phyloP scores from a whole-genome alignment of 2,329 filamentous ascomycete genomes.

The Ophiostoma himal-ulmi region DNA sequence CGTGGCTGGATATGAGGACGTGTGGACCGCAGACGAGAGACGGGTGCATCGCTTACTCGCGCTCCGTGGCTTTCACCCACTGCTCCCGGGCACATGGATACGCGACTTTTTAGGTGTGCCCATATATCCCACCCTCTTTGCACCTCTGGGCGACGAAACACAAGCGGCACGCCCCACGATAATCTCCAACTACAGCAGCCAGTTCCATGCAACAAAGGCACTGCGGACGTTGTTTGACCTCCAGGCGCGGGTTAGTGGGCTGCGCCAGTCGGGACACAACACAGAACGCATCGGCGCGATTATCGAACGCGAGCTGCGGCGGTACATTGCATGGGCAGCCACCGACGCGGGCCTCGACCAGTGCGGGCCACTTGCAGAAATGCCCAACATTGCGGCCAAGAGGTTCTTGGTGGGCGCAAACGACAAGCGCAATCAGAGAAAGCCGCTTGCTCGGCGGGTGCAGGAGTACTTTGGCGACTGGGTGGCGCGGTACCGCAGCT shows the following conservation, averaged over 20 bases:
- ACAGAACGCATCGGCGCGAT: constrained; percentile 29
- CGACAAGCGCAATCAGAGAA: constrained; percentile 12
- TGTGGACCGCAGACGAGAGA: constrained; percentile 33
- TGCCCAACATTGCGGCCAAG: constrained; percentile 38
- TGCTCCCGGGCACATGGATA: constrained; percentile 33
- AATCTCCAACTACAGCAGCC: constrained; percentile 30
- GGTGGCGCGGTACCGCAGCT: constrained; percentile 24
- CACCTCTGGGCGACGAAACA: constrained; percentile 26
- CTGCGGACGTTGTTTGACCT: constrained; percentile 34
- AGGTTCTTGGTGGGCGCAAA: constrained; percentile 19
- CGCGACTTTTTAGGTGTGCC: constrained; percentile 34
- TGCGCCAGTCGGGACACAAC: constrained; percentile 31
- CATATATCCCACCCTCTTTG: constrained; percentile 33
- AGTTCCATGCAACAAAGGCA: constrained; percentile 33
- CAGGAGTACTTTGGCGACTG: constrained; percentile 25
- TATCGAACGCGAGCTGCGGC: constrained; percentile 31
- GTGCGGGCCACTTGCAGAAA: constrained; percentile 23
- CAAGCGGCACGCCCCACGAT: constrained; percentile 23
- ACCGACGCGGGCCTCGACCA: constrained; percentile 31
- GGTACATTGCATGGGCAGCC: constrained; percentile 34
- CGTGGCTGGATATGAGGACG: constrained; percentile 24
- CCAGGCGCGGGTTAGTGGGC: constrained; percentile 32
- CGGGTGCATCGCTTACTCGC: constrained; percentile 34
- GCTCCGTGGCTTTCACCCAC: constrained; percentile 34
- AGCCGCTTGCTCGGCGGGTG: constrained; percentile 23